Base-by-base conservation (phyloP, 2,329 filamentous ascomycete genomes). In the Ophiostoma himal-ulmi region DNA sequence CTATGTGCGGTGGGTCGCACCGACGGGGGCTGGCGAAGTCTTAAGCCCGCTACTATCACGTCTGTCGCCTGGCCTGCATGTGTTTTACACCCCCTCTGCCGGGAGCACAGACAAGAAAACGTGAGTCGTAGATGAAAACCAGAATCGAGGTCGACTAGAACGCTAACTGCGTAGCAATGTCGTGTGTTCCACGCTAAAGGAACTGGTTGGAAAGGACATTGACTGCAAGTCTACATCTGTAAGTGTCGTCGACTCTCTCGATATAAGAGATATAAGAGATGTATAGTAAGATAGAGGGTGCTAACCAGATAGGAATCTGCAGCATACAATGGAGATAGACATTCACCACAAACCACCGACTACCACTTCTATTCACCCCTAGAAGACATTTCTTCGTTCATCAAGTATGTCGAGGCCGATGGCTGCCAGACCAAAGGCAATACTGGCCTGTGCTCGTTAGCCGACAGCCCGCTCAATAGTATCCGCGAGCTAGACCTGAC, bases 21-120 rank as follows among this genome's bases (percentile, higher is more conserved):
- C 87, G 2, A 75, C 77, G 7, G 76, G 83, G 1, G 90, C 89
- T 77, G 89, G 89, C 77, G 81, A 85, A 54, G 82, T 85, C 1
- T 81, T 89, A 64, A 84, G 89, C 54, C 94, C 94, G 1, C 90
- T 95, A 75, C 82, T 86, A 62, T 93, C 93, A 68, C 86, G 91
- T 71, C 79, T 93, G 17, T 88, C 92, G 1, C 89, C 94, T 0
- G 94, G 94, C 2, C 81, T 98, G 30, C 93, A 97, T 81, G 82
- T 93, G 36, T 91, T 91, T 75, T 93, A 89, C 77, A 91, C 90
- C 0, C 90, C 91, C n/a, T 0, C 64, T n/a, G 36, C 37, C 22
- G 48, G 68, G 6, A 34, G 30, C 13, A 52, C 70, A 20, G 30
- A 62, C 10, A 52, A 62, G 13, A 66, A 70, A 22, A 44, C 64